Conservation (phyloP, 2,329 filamentous ascomycete genomes). For the Cadophora sp. region DNA sequence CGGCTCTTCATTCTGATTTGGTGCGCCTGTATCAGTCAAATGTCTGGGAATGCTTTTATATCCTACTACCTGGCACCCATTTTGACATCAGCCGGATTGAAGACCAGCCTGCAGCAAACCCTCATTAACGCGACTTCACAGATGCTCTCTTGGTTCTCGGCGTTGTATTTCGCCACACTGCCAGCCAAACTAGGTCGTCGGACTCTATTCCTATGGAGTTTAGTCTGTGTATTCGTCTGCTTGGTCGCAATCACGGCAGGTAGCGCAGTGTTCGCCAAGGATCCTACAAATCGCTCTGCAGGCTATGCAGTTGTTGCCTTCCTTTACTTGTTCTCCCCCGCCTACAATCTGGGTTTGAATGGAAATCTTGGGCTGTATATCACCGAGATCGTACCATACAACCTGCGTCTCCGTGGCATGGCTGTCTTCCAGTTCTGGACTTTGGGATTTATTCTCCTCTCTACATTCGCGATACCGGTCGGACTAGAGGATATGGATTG, state of each 20-base stretch:
- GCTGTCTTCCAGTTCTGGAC: neutral
- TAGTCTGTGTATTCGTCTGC: neutral
- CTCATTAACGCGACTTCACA: conserved; percentile 43
- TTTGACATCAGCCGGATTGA: conserved; percentile 33
- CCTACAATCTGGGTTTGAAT: conserved; percentile 61
- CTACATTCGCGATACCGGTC: neutral
- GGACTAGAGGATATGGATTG: neutral
- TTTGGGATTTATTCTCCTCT: neutral
- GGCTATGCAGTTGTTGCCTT: conserved; percentile 52
- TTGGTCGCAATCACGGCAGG: conserved; percentile 35
- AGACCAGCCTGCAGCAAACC: conserved; percentile 39
- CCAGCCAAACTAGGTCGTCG: conserved; percentile 13
- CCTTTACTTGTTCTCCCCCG: conserved; percentile 58
- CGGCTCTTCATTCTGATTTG: conserved; percentile 27
- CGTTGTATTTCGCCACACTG: conserved; percentile 45
- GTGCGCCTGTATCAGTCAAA: conserved; percentile 18
- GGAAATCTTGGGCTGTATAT: conserved; percentile 56
- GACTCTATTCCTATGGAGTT: conserved; percentile 10
- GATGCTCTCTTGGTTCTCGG: conserved; percentile 27
- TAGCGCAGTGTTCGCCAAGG: conserved; percentile 44
- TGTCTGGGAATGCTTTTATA: conserved; percentile 9
- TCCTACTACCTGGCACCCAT: conserved; percentile 38
- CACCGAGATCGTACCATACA: conserved; percentile 19
- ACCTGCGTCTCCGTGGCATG: conserved; percentile 21
- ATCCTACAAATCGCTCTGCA: conserved; percentile 31